Evolutionary conservation across 2,329 filamentous ascomycete genomes (phyloP), one percentile per base, ranked within the genome.

Genomic region (Apiospora rasikravindrae): DNA sequence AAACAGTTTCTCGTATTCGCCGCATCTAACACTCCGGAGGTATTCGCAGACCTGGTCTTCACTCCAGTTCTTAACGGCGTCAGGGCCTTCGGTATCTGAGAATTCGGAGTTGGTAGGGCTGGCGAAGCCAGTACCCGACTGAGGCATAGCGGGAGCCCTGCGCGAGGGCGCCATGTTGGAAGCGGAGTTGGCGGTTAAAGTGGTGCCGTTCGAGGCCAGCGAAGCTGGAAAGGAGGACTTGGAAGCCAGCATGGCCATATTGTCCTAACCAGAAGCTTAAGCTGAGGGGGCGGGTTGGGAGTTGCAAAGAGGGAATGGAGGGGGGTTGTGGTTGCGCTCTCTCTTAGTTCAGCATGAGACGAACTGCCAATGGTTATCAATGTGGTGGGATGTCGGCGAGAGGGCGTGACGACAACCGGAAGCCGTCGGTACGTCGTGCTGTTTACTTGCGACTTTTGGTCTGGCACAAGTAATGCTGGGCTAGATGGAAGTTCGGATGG

Each of bases 51-150:
- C 96, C 76, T 91, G 91, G 76, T 95, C 93, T 84, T 98, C 96
- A 80, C 96, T 92, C 96, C 96, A 98, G 81, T 89, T 92, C 88
- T 92, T 92, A 76, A 93, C 90, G 6, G 92, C 90, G 78, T 95
- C 92, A 70, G 93, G 88, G 44, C 90, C 89, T 76, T 96, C 94
- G 77, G 89, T 88, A 76, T 97, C 95, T 33, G 94, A 96, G 82
- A 98, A 98, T 77, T 98, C 95, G 40, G 94, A 97, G 79, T 97
- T 94, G 75, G 95, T 98, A 64, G 95, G 95, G 80, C 94, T 97
- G 57, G 90, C 89, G 80, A 93, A 96, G 61, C 83, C 84, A 73
- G 92, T 88, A 73, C 86, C 85, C 24, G 86, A 77, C 37, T 83
- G 82, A 67, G 86, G 84, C 75, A 88, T 83, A 47, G 85, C 81